phyloP scores from a whole-genome alignment of 2,329 filamentous ascomycete species.

The Corinectria fuckeliana region DNA sequence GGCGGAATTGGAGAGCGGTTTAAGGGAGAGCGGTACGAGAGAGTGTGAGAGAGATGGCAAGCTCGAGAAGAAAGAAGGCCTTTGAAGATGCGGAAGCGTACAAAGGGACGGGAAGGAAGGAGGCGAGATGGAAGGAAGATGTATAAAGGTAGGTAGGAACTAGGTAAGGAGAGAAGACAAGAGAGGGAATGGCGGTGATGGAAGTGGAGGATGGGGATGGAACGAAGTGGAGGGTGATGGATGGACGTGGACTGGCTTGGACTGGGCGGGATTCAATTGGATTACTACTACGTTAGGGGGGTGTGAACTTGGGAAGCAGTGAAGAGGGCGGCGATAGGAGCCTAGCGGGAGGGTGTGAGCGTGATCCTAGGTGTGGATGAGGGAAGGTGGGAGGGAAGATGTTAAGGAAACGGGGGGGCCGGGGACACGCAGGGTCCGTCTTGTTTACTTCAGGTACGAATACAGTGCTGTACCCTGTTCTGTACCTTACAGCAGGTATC shows the following conservation, averaged over 20 bases:
- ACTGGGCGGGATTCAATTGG: conserved; percentile 27
- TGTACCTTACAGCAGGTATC: background rate
- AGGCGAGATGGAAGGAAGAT: conserved; percentile 40
- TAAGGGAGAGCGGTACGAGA: conserved; percentile 21
- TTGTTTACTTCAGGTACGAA: background rate
- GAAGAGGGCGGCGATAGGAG: conserved; percentile 16
- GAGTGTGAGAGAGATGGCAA: conserved; percentile 38
- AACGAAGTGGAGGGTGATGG: conserved; percentile 43
- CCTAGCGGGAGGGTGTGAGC: background rate
- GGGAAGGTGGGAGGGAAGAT: background rate
- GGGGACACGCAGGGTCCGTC: background rate
- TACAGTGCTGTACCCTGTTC: background rate
- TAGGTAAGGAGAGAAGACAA: conserved; percentile 42
- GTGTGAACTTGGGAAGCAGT: conserved; percentile 10
- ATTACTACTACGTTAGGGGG: too few relatives aligned
- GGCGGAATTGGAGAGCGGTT: conserved; percentile 22
- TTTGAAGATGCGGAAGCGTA: conserved; percentile 43
- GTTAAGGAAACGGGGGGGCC: conserved; percentile 12
- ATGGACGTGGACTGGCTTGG: conserved; percentile 42
- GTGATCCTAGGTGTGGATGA: background rate
- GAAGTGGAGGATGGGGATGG: conserved; percentile 43
- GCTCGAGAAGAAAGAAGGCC: conserved; percentile 46
- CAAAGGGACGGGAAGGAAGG: conserved; percentile 42
- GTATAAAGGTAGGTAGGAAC: conserved; percentile 40
- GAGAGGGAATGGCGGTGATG: conserved; percentile 43